Evolutionary conservation across 768 basidiomycete species (phyloP), one percentile per base, ranked within the genome.

Genomic region (Podaxis sp.): DNA sequence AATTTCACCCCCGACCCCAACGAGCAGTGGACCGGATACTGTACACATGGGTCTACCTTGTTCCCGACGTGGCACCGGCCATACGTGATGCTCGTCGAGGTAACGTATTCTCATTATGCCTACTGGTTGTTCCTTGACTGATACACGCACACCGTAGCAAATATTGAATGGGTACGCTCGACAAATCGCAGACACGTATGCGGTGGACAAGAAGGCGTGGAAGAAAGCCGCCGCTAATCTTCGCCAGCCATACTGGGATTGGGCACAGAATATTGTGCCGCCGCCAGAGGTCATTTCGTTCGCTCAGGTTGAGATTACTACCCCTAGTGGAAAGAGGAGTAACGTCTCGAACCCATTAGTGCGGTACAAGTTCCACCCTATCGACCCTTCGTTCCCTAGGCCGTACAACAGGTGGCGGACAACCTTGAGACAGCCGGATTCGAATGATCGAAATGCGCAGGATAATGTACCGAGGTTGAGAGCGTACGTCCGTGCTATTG

Each of bases 51-150:
- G 15, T 79, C 78, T 1, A 74, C 79, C 8, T 71, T 84, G 10
- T 85, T 85, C 75, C 83, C 83, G 7, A 83, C 81, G 4, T 85
- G 82, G 80, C 84, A 87, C 65, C 71, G 85, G 55, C 82, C 83
- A 2, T 85, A 85, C 64, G 69, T 85, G 26, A 68, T 78, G 37
- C 70, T 84, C 1, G 78, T 77, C 62, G 84, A 87, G 76, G 84
- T 84, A 51, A 33, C 7, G 10, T 10, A 33, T 33, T 8, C 33
- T 33, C 10, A 2, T 33, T 10, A 17, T 20, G 8, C 8, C n/a
- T n/a, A 44, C 41, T 4, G 15, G 11, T 4, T 33, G 55, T 50
- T 33, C 51, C 2, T 24, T 4, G 24, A 4, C 24, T 28, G 41
- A 26, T 51, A n/a, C 40, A 37, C 12, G 48, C 30, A 58, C 15